These are phyloP conservation scores for Jackrogersella minutella DNA, from an alignment of 495 filamentous ascomycete genomes.

Conservation along the genomic window DNA sequence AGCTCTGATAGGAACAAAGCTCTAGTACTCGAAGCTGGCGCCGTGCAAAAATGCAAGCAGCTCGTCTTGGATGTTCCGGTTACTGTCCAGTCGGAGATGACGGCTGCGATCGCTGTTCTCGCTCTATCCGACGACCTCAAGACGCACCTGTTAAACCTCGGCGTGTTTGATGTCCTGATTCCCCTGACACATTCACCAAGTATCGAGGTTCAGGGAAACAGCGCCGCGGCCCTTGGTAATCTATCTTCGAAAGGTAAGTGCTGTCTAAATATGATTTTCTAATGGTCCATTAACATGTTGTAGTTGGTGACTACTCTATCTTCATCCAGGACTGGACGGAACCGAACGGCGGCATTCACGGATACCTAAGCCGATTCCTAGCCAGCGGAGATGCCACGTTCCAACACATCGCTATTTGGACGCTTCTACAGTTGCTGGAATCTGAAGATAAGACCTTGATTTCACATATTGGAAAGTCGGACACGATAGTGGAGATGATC, in stretches of 20 bases:
- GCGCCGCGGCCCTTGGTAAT: slow-evolving; percentile 93
- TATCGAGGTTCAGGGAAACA: slow-evolving; percentile 98
- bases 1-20: slow-evolving; percentile 98
- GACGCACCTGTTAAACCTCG: slow-evolving; percentile 85
- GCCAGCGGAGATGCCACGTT: slow-evolving; percentile 95
- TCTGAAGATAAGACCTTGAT: slow-evolving; percentile 89
- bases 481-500: slow-evolving; percentile 90
- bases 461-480: slow-evolving; percentile 81
- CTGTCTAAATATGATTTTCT: background rate
- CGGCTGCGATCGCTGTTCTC: slow-evolving; percentile 96
- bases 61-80: slow-evolving; percentile 92
- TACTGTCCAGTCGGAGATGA: slow-evolving; percentile 98
- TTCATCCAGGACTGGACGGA: slow-evolving; percentile 94
- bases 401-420: slow-evolving; percentile 99
- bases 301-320: slow-evolving; percentile 95
- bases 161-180: slow-evolving; percentile 96
- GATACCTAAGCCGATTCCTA: slow-evolving; percentile 91
- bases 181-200: slow-evolving; percentile 93
- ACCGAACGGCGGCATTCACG: slow-evolving; percentile 92
- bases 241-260: slow-evolving; percentile 91
- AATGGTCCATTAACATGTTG: slow-evolving; percentile 30
- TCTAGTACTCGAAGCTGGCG: slow-evolving; percentile 92
- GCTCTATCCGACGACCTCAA: slow-evolving; percentile 97
- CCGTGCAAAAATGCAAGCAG: slow-evolving; percentile 98
- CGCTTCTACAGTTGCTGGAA: slow-evolving; percentile 91